phyloP scores from a whole-genome alignment of 768 basidiomycete genomes.

The Floccularia luteovirens region DNA sequence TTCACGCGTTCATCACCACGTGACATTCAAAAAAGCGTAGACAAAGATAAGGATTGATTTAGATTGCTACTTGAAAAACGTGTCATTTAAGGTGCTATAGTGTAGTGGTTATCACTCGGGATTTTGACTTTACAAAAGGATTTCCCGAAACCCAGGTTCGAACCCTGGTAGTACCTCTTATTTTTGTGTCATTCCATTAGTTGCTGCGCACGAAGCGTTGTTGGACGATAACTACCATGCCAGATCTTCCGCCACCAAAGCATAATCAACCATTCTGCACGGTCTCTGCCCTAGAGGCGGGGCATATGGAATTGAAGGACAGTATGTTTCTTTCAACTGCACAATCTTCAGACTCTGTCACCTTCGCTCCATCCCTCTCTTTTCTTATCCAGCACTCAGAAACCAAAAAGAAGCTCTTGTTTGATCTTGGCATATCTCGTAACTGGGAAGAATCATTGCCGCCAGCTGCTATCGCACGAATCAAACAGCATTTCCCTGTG shows the following conservation, averaged over 20 bases:
- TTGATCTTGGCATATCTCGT: conserved; percentile 49
- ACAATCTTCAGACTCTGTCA: conserved; percentile 15
- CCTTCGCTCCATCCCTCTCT: conserved; percentile 35
- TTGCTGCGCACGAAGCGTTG: too few species aligned
- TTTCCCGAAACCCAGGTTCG: conserved; percentile 3
- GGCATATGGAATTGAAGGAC: conserved; percentile 29
- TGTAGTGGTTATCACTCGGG: conserved; percentile 3
- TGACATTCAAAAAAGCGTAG: too few species aligned
- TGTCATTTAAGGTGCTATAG: neutral
- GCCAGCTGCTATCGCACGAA: conserved; percentile 18
- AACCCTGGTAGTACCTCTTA: conserved; percentile 2
- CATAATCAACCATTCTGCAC: conserved; percentile 40
- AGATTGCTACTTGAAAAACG: neutral
- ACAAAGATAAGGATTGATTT: neutral
- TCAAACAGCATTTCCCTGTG: conserved; percentile 14
- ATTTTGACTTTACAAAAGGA: neutral
- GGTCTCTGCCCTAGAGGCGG: conserved; percentile 51
- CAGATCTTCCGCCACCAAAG: conserved; percentile 32
- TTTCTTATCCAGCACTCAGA: conserved; percentile 45
- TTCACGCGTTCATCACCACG: too few species aligned
- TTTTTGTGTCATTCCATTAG: too few species aligned
- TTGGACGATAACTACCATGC: too few species aligned
- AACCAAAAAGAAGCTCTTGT: conserved; percentile 30
- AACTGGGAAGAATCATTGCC: conserved; percentile 36
- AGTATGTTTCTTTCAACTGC: conserved; percentile 28